Percentiles rank a stretch among this genome's conserved stretches.
phyloP scores from a whole-genome alignment of 2,329 filamentous ascomycete species.

The Aureobasidium vineae region DNA sequence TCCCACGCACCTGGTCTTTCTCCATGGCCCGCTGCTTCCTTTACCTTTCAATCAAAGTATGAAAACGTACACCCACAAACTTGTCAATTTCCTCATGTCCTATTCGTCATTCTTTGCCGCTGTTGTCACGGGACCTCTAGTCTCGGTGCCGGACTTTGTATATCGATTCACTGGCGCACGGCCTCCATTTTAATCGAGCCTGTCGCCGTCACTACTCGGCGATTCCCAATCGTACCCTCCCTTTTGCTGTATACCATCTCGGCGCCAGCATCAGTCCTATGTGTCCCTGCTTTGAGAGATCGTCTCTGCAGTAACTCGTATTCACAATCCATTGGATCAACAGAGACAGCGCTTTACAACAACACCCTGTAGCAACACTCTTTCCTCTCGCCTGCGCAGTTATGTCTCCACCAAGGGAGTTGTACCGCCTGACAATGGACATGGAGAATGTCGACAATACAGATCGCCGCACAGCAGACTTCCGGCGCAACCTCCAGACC shows the following conservation, averaged over 20 bases:
- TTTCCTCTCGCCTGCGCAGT: neutral
- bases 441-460: neutral
- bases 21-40: neutral
- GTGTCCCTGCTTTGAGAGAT: neutral
- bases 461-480: neutral
- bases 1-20: neutral
- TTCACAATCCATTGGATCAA: neutral
- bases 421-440: neutral
- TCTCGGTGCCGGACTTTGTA: neutral
- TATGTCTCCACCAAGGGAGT: neutral
- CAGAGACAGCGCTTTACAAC: neutral
- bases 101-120: neutral
- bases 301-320: neutral
- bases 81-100: neutral
- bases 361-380: slow-evolving; percentile 2
- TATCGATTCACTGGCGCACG: slow-evolving; percentile 1
- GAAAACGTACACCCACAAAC: neutral
- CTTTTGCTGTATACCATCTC: neutral
- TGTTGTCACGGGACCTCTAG: too few species aligned
- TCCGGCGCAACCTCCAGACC: slow-evolving; percentile 1
- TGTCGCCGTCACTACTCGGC: neutral
- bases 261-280: neutral
- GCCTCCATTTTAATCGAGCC: neutral
- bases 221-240: neutral
- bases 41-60: neutral